These are phyloP conservation scores for Fonsecaea monophora DNA, from an alignment of 2,329 filamentous ascomycete genomes.

Conservation along the genomic window DNA sequence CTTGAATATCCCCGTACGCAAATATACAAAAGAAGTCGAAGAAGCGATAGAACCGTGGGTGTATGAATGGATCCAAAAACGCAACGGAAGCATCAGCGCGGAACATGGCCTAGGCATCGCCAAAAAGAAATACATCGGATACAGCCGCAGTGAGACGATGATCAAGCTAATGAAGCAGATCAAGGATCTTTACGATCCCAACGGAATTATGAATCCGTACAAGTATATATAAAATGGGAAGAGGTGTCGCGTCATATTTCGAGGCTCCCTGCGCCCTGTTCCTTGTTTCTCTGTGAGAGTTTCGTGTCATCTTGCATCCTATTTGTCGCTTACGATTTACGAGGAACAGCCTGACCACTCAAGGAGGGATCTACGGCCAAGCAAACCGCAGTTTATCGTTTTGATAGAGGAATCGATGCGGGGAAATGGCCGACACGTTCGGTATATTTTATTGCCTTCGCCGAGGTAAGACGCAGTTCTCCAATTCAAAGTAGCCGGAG, in stretches of 20 bases:
- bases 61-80: conserved; percentile 92
- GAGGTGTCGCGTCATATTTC: conserved; percentile 2
- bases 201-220: conserved; percentile 98
- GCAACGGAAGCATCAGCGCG: conserved; percentile 91
- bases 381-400: not conserved
- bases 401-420: conserved; percentile 1
- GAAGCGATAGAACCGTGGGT: conserved; percentile 89
- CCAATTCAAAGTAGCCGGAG: not conserved
- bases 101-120: conserved; percentile 93
- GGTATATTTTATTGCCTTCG: not conserved
- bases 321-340: not conserved
- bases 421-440: not conserved
- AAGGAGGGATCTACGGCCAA: not conserved
- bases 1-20: conserved; percentile 82
- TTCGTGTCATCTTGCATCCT: not conserved
- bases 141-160: conserved; percentile 88
- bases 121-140: conserved; percentile 95
- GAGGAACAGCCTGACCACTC: not conserved
- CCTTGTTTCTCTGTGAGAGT: not conserved
- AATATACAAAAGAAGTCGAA: conserved; percentile 88
- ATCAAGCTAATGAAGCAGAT: conserved; percentile 92
- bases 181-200: conserved; percentile 93
- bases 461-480: not conserved
- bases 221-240: conserved; percentile 73
- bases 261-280: not conserved